Base-by-base conservation (phyloP, 768 basidiomycete species). In the Serendipita sp. region DNA sequence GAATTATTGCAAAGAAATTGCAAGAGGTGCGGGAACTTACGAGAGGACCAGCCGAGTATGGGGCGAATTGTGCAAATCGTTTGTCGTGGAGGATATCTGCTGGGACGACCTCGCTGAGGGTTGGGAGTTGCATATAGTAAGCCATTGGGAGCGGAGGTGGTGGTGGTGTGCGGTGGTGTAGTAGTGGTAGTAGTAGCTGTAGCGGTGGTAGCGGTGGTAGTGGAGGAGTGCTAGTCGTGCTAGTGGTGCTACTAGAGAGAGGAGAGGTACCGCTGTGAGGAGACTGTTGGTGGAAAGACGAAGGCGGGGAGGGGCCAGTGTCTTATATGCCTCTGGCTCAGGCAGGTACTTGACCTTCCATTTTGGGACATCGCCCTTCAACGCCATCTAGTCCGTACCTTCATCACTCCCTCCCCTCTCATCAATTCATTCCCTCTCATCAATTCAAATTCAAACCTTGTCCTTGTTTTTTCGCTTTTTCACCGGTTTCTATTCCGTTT, bases 101-200 rank as follows among this genome's bases (percentile, higher is more conserved):
- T 1, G 23, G 48, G 48, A 51, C 48, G 30, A 51, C 48, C 48
- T 51, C 48, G 35, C 16, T 18, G 56, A 60, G 56, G 11, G 56
- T 36, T 23, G 56, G 56, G 23, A 60, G 56, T 60, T 60, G 56
- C 56, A 60, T 60, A 28, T 60, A 60, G 56, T 60, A 60, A n/a
- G 56, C 56, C 56, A 60, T 60, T 60, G 23, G 5, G 16, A 38
- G 56, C 10, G 16, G 23, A 10, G 7, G 23, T 32, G 23, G n/a
- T 11, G 56, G 10, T 11, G 16, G 11, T 23, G 32, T 60, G 11
- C 8, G 32, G 56, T 10, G 8, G 56, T 28, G 28, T 4, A 30
- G 56, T 11, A n/a, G 48, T 18, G 30, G 48, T 51, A 51, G 48
- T 18, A 1, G 56, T 10, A n/a, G 56, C 13, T 28, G 28, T 3